Conservation (phyloP, 1,139 yeast species). For the Zhuliangozyma parablackwelliae region DNA sequence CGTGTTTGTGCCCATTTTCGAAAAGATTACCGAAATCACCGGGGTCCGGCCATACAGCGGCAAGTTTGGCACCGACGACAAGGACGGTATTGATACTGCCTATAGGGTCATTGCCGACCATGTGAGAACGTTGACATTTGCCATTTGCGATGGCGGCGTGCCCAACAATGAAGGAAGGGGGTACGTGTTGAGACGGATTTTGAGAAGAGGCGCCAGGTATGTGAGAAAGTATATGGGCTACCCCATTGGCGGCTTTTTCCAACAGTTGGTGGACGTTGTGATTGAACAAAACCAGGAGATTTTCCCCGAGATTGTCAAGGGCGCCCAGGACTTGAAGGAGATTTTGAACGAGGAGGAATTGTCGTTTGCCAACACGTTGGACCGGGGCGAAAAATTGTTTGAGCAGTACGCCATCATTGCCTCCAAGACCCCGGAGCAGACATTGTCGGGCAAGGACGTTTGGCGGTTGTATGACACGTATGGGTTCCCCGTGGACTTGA, state of each 20-base stretch:
- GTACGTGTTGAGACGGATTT: slow-evolving; percentile 90
- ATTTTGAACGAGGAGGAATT: slow-evolving; percentile 94
- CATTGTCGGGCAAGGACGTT: slow-evolving; percentile 87
- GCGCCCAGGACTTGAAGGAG: slow-evolving; percentile 75
- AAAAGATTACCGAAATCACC: slow-evolving; percentile 82
- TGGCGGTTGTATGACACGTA: slow-evolving; percentile 99
- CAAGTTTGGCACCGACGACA: slow-evolving; percentile 86
- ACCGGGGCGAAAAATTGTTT: slow-evolving; percentile 95
- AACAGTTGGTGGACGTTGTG: slow-evolving; percentile 86
- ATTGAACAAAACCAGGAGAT: slow-evolving; percentile 82
- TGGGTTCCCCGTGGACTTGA: slow-evolving; percentile 98
- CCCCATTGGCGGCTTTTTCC: slow-evolving; percentile 92
- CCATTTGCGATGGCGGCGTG: slow-evolving; percentile 97
- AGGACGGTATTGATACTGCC: slow-evolving; percentile 94
- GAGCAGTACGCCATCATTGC: slow-evolving; percentile 90
- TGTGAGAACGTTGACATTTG: slow-evolving; percentile 93
- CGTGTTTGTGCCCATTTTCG: slow-evolving; percentile 85
- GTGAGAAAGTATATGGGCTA: slow-evolving; percentile 94
- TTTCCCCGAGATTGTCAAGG: slow-evolving; percentile 83
- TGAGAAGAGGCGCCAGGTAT: slow-evolving; percentile 96
- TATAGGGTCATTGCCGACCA: slow-evolving; percentile 98
- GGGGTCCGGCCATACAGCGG: slow-evolving; percentile 91
- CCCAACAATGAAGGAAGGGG: slow-evolving; percentile 99
- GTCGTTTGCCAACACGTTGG: slow-evolving; percentile 90
- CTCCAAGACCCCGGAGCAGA: slow-evolving; percentile 66